Conservation (phyloP, 2,329 filamentous ascomycete species). For the Aspergillus brunneoviolaceus region DNA sequence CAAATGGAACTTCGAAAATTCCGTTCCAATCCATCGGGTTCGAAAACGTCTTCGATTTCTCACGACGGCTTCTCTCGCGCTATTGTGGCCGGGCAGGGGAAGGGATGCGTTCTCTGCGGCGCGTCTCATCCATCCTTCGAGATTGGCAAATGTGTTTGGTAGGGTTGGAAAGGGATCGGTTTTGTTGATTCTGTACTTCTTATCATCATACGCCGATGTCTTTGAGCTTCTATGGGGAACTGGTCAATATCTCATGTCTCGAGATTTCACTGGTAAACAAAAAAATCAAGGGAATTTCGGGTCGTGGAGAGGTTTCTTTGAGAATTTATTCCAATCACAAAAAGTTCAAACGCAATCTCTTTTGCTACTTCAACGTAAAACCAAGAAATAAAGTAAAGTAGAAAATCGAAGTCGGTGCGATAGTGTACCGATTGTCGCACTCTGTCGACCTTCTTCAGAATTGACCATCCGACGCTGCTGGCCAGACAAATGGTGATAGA, state of each 20-base stretch:
- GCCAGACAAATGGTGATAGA: too few species aligned
- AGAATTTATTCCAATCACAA: slow-evolving; percentile 36
- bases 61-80: slow-evolving; percentile 11
- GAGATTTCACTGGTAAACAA: slow-evolving; percentile 15
- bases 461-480: too few species aligned
- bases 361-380: too few species aligned
- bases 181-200: slow-evolving; percentile 16
- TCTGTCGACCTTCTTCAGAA: too few species aligned
- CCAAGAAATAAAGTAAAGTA: too few species aligned
- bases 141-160: slow-evolving; percentile 35
- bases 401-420: too few species aligned
- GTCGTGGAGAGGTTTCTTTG: slow-evolving; percentile 39
- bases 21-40: slow-evolving; percentile 31
- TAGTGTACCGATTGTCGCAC: too few species aligned
- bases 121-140: slow-evolving; percentile 24
- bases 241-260: slow-evolving; percentile 38
- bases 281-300: slow-evolving; percentile 17
- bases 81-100: slow-evolving; percentile 23
- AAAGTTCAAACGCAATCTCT: slow-evolving; percentile 23
- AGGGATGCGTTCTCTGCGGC: slow-evolving; percentile 6
- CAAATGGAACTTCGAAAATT: slow-evolving; percentile 8
- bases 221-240: slow-evolving; percentile 28
- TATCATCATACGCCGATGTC: slow-evolving; percentile 17
- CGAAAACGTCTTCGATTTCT: slow-evolving; percentile 30
- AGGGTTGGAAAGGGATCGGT: slow-evolving; percentile 32